Percentiles rank a stretch among this genome's conserved stretches.
These are phyloP conservation scores for Neurospora pannonica DNA, from an alignment of 495 filamentous ascomycete genomes.

Conservation along the genomic window DNA sequence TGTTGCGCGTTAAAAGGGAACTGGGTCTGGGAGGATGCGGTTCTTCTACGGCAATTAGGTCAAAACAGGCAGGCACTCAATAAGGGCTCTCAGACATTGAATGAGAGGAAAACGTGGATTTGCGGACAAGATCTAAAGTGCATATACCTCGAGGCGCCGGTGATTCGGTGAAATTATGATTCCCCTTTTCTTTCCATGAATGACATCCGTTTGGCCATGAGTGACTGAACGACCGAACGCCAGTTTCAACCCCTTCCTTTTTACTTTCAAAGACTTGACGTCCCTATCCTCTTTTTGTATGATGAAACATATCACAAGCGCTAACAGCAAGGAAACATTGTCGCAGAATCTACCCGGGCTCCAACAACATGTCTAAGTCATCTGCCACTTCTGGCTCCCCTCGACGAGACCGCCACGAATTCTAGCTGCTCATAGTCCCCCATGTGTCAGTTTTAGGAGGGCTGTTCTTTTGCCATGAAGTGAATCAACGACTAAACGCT, in stretches of 20 bases:
- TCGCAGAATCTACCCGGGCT: neutral
- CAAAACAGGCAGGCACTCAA: neutral
- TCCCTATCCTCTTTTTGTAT: neutral
- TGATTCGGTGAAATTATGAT: constrained; percentile 1
- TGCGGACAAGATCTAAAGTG: neutral
- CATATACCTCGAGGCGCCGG: neutral
- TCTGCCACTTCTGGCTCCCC: neutral
- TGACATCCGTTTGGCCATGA: neutral
- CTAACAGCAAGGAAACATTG: neutral
- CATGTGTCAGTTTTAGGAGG: neutral
- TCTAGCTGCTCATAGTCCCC: neutral
- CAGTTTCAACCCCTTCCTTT: neutral
- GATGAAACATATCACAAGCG: neutral
- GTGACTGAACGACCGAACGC: neutral
- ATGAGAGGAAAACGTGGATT: neutral
- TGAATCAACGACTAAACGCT: neutral
- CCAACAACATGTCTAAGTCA: neutral
- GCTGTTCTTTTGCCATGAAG: neutral
- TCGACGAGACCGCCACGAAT: neutral
- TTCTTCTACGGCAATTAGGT: neutral
- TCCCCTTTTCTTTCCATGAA: neutral
- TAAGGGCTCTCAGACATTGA: neutral
- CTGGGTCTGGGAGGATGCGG: neutral
- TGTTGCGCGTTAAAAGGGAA: neutral
- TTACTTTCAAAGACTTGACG: no score